Conservation (phyloP, 805 yeast genomes). For the Starmerella stigmatis region DNA sequence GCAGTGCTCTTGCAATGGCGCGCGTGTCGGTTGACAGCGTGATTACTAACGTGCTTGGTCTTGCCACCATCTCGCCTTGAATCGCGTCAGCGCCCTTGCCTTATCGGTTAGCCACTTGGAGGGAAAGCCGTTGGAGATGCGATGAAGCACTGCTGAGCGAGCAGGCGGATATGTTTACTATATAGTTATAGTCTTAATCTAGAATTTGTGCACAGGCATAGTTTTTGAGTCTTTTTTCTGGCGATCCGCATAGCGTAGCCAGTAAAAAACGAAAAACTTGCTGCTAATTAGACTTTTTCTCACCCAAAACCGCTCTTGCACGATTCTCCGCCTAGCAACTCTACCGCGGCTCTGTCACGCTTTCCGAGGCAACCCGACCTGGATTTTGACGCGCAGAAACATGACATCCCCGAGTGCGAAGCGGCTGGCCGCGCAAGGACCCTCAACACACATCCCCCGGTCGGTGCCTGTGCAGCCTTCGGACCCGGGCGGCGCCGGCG, state of each 20-base stretch:
- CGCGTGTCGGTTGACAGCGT: too few species aligned
- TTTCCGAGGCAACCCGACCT: neutral
- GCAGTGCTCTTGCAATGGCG: too few species aligned
- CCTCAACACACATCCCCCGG: slow-evolving; percentile 1
- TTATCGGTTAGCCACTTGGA: too few species aligned
- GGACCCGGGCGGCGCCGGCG: neutral
- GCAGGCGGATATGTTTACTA: too few species aligned
- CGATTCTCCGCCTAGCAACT: slow-evolving; percentile 1
- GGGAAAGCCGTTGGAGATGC: too few species aligned
- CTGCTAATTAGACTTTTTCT: slow-evolving; percentile 2
- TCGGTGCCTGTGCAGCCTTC: slow-evolving; percentile 2
- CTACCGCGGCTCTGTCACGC: slow-evolving; percentile 1
- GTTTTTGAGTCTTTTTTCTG: neutral
- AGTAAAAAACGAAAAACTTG: neutral
- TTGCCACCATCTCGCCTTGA: too few species aligned
- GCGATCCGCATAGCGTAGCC: neutral
- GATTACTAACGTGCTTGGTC: too few species aligned
- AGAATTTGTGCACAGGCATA: too few species aligned
- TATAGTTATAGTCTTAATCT: too few species aligned
- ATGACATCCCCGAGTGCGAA: slow-evolving; percentile 6
- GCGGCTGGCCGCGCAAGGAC: slow-evolving; percentile 6
- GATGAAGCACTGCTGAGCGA: too few species aligned
- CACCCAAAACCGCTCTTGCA: slow-evolving; percentile 1
- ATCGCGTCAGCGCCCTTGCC: too few species aligned
- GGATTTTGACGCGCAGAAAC: neutral